Evolutionary conservation across 208 protist species (phyloP), one percentile per base, ranked within the genome.

Genomic region (Lotmaria passim): DNA sequence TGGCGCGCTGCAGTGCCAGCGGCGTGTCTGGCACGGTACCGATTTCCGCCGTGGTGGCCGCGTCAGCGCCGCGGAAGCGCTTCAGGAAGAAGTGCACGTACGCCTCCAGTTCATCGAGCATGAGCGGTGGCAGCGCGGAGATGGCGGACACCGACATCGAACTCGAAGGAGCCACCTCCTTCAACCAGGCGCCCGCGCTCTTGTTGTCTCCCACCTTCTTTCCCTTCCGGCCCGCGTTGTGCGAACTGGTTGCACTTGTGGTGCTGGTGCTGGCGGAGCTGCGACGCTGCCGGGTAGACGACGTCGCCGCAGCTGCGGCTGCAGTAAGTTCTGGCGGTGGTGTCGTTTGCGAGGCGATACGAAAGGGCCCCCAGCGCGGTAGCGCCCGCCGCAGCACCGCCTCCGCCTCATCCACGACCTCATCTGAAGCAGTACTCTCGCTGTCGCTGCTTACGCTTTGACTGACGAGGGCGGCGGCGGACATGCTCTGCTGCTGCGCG

Each of bases 81-180:
- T 68, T 73, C 15, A 79, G 64, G 19, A 73, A 79, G 36, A 65
- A 31, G 57, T 77, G 71, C 56, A 77, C 63, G 39, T 71, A 77
- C 19, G 57, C 57, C 1, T 71, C 62, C 38, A 77, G 71, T 26
- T 77, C 71, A 34, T 77, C 48, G 39, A 57, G 30, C 71, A 77
- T 66, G 7, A 63, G 39, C 6, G 62, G 38, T 30, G 63, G 36
- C 26, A 71, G 24, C 64, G 31, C 61, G 15, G 46, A 19, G 24
- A 34, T 30, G 10, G 47, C 41, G 23, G 44, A 10, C 0, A 50
- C 3, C 2, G 23, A 2, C 50, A 17, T 23, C 34, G 30, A 2
- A 3, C 36, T 31, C 30, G 51, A 28, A n/a, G 55, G 15, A 7
- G 56, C 0, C 24, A 39, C 26, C 43, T 41, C 56, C 36, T 28